phyloP scores from a whole-genome alignment of 2,329 filamentous ascomycete species.

The Cephalotrichum gorgonifer region DNA sequence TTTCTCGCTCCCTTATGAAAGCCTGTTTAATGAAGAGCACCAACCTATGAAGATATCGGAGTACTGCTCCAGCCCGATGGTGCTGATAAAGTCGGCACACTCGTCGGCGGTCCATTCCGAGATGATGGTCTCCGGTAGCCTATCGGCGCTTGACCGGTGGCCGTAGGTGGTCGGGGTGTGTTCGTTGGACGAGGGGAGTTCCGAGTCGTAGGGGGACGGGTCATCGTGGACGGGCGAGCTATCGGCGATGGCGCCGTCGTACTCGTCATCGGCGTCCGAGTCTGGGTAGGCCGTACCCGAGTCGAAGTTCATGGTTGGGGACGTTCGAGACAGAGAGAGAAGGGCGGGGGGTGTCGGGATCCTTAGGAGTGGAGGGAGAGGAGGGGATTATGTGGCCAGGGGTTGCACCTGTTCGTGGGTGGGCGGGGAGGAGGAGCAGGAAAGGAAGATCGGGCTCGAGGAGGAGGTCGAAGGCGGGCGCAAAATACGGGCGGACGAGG shows the following conservation, averaged over 20 bases:
- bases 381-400: background rate
- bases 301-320: constrained; percentile 45
- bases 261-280: constrained; percentile 75
- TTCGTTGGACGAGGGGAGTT: constrained; percentile 56
- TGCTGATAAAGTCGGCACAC: constrained; percentile 78
- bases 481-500: too few species aligned
- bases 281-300: constrained; percentile 64
- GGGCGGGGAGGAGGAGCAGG: background rate
- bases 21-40: too few species aligned
- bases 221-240: constrained; percentile 60
- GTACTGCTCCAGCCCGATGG: constrained; percentile 73
- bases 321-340: background rate
- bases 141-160: constrained; percentile 53
- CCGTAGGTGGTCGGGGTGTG: constrained; percentile 74
- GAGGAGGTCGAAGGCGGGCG: background rate
- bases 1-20: background rate
- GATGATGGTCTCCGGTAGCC: constrained; percentile 64
- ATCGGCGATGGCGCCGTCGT: constrained; percentile 61
- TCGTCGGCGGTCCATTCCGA: constrained; percentile 78
- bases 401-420: background rate
- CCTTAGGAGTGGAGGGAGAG: background rate
- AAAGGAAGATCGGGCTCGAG: background rate
- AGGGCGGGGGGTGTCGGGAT: background rate
- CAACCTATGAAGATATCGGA: constrained; percentile 72
- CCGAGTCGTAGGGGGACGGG: constrained; percentile 64